Conservation (phyloP, 225 moss, liverwort and hornwort species). For the Sphagnum contortum region DNA sequence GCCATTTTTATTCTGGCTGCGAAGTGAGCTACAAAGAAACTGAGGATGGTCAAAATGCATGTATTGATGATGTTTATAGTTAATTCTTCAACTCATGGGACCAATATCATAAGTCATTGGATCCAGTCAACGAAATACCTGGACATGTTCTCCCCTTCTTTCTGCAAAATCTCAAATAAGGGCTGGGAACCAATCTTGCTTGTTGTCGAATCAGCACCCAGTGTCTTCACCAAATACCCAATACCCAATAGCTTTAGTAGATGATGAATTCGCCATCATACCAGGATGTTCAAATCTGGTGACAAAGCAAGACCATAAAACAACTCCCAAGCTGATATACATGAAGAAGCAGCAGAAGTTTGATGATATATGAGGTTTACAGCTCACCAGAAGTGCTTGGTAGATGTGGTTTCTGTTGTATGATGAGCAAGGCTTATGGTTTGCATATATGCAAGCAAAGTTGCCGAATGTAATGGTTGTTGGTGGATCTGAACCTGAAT, state of each 20-base stretch:
- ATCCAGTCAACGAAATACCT: neutral
- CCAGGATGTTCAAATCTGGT: too few species aligned
- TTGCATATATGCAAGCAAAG: neutral
- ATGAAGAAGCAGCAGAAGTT: neutral
- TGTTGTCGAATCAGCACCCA: constrained; percentile 1
- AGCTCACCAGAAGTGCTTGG: neutral
- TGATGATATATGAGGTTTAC: neutral
- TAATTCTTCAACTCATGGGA: neutral
- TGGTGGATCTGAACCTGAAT: neutral
- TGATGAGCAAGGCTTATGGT: neutral
- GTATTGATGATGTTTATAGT: neutral
- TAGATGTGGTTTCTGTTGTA: neutral
- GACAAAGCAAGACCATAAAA: neutral
- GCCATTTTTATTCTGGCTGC: neutral
- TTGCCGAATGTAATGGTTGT: neutral
- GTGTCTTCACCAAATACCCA: neutral
- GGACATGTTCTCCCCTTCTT: neutral
- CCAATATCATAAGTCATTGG: neutral
- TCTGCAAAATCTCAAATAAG: neutral
- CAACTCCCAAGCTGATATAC: neutral
- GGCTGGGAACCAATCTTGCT: neutral
- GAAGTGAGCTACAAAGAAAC: neutral
- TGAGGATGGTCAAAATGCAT: neutral
- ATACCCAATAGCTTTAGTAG: neutral
- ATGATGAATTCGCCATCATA: too few species aligned